phyloP scores from a whole-genome alignment of 805 yeast species.

The Candida hungchunana region DNA sequence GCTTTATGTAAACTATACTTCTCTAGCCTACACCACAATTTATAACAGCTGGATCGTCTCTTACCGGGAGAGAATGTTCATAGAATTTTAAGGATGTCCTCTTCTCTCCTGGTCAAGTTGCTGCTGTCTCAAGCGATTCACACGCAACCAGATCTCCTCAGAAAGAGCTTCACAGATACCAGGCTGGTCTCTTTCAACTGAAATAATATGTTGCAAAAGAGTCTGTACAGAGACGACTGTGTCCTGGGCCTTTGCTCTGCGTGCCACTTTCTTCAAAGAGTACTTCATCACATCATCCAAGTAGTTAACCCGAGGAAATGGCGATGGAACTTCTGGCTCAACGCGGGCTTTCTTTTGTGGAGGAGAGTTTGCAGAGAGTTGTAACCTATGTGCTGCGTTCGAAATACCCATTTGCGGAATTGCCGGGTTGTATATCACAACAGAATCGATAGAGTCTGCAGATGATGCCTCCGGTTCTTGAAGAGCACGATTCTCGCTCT shows the following conservation, averaged over 20 bases:
- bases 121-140: conserved; percentile 23
- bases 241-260: conserved; percentile 46
- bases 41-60: no score
- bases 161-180: conserved; percentile 65
- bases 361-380: not conserved
- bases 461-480: not conserved
- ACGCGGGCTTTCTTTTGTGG: not conserved
- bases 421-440: conserved; percentile 2
- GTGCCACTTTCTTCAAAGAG: conserved; percentile 43
- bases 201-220: conserved; percentile 37
- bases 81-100: no score
- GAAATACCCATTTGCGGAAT: not conserved
- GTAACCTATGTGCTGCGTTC: not conserved
- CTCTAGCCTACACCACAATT: no score
- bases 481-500: not conserved
- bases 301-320: conserved; percentile 28
- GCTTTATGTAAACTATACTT: no score
- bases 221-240: conserved; percentile 44
- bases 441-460: conserved; percentile 3
- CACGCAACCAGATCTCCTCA: conserved; percentile 51
- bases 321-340: not conserved
- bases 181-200: conserved; percentile 48
- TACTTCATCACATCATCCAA: conserved; percentile 39
- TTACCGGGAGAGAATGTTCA: no score
- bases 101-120: no score